Evolutionary conservation across 306 rosid genomes (phyloP).

Genomic region (Castanea crenata): DNA sequence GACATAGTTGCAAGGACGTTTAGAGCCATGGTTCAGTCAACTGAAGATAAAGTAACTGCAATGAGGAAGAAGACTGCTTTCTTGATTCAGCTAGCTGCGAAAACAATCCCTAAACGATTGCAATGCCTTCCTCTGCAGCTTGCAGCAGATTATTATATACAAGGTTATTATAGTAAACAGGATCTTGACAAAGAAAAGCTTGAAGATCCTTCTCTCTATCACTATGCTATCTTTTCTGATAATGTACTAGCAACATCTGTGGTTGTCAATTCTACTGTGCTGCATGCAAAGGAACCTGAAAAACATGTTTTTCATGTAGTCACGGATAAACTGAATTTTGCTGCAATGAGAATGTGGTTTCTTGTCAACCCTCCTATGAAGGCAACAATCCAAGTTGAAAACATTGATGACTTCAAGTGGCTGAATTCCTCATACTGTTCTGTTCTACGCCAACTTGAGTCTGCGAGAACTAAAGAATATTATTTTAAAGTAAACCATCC

Average conservation of each 20-base stretch:
- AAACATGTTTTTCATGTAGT: constrained; percentile 93
- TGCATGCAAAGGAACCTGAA: constrained; percentile 81
- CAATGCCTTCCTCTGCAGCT: constrained; percentile 92
- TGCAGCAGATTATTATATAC: constrained; percentile 72
- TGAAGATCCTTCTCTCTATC: constrained; percentile 80
- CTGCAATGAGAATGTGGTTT: constrained; percentile 97
- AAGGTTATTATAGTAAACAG: constrained; percentile 60
- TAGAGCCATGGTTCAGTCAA: constrained; percentile 86
- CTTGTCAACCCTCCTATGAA: constrained; percentile 72
- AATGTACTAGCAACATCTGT: constrained; percentile 93
- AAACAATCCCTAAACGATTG: constrained; percentile 83
- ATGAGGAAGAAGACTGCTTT: constrained; percentile 83
- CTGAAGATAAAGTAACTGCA: constrained; percentile 64
- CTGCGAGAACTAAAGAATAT: constrained; percentile 86
- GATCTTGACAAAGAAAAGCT: constrained; percentile 49
- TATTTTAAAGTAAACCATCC: constrained; percentile 93
- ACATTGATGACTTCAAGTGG: constrained; percentile 93
- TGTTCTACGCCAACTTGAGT: constrained; percentile 92
- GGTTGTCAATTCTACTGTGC: constrained; percentile 86
- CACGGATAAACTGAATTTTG: constrained; percentile 84
- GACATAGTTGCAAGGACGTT: constrained; percentile 65
- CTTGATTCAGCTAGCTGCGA: constrained; percentile 92
- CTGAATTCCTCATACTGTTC: constrained; percentile 95
- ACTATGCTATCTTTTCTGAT: constrained; percentile 95
- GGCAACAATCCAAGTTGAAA: constrained; percentile 78